Conservation (phyloP, 495 filamentous ascomycete genomes). For the Trichoderma gamsii region DNA sequence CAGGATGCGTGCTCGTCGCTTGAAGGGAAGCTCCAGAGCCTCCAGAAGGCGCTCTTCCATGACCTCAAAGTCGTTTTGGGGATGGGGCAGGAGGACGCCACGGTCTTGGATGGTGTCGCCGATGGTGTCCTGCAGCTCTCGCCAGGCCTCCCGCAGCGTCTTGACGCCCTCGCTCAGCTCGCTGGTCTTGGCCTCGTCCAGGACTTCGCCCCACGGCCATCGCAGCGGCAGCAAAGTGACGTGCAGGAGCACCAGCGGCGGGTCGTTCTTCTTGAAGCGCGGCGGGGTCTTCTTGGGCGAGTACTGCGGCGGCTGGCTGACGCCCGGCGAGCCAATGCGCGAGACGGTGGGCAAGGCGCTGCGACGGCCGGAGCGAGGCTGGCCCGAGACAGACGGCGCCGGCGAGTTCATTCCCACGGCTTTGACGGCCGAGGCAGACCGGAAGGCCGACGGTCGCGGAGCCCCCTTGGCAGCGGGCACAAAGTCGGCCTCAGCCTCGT, state of each 20-base stretch:
- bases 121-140: conserved; percentile 66
- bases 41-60: conserved; percentile 90
- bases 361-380: conserved; percentile 37
- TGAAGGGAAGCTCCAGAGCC: conserved; percentile 66
- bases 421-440: conserved; percentile 66
- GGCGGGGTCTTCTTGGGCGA: conserved; percentile 52
- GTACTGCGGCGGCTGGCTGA: conserved; percentile 38
- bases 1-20: conserved; percentile 56
- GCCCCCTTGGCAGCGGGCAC: conserved; percentile 34
- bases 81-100: conserved; percentile 82
- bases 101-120: conserved; percentile 75
- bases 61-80: conserved; percentile 82
- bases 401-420: conserved; percentile 75
- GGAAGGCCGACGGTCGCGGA: conserved; percentile 34
- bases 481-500: conserved; percentile 35
- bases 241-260: conserved; percentile 80
- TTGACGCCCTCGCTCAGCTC: conserved; percentile 50
- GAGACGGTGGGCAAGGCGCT: conserved; percentile 39
- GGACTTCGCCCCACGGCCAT: conserved; percentile 58
- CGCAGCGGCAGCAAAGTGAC: conserved; percentile 73
- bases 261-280: conserved; percentile 43
- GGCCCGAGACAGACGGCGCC: conserved; percentile 42
- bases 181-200: conserved; percentile 27
- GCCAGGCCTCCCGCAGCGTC: conserved; percentile 63
- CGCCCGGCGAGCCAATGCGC: conserved; percentile 36